Percentiles rank a stretch among this genome's conserved stretches.
These are phyloP conservation scores for Hibiscus mutabilis DNA, from an alignment of 345 rosid species.

Conservation along the genomic window DNA sequence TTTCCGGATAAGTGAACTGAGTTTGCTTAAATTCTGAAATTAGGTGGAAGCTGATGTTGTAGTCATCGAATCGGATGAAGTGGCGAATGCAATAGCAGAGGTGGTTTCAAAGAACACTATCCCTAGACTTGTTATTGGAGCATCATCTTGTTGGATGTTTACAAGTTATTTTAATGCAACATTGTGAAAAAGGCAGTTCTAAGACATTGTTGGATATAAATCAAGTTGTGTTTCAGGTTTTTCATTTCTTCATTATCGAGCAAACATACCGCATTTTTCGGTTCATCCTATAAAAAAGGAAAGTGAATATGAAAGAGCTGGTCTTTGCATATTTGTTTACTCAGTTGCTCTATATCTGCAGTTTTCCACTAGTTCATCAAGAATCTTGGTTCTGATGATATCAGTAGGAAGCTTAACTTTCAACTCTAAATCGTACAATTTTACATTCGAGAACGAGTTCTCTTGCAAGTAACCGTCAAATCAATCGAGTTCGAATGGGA, in stretches of 20 bases:
- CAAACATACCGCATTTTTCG: neutral
- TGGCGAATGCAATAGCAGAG: conserved; percentile 61
- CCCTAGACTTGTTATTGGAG: conserved; percentile 77
- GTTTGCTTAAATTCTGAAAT: no score
- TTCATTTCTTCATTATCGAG: neutral
- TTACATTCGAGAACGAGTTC: no score
- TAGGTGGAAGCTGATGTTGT: neutral
- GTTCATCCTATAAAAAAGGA: neutral
- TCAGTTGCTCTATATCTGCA: neutral
- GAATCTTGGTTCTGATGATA: neutral
- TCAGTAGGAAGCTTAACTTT: conserved; percentile 50
- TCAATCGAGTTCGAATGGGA: conserved; percentile 82
- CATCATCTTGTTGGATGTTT: conserved; percentile 52
- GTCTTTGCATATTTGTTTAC: neutral
- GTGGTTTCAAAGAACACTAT: conserved; percentile 41
- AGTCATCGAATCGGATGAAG: conserved; percentile 49
- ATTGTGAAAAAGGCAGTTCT: no score
- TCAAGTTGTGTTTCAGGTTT: neutral
- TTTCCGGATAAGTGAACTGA: neutral
- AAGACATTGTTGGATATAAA: neutral
- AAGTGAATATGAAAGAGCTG: neutral
- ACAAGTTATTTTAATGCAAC: conserved; percentile 27
- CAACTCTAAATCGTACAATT: no score
- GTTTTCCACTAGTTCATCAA: neutral
- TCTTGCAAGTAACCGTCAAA: no score